Evolutionary conservation across 75 land plant species (phyloP).

Genomic region (Selaginella tamariscina): DNA sequence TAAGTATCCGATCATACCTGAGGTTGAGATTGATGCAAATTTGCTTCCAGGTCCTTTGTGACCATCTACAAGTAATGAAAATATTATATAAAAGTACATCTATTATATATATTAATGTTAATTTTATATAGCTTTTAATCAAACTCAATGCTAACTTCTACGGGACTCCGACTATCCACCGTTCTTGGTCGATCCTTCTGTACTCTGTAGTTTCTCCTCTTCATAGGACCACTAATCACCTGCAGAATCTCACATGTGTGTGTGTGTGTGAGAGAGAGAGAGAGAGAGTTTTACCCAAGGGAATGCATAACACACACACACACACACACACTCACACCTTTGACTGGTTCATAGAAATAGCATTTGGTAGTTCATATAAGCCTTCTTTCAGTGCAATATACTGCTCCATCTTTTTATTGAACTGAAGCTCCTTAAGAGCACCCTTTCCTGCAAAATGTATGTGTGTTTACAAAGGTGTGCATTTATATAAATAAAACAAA

Average conservation of each 20-base stretch:
- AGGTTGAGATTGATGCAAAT: too few species aligned
- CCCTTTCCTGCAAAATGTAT: constrained; percentile 13
- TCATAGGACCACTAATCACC: too few species aligned
- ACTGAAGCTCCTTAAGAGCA: constrained; percentile 6
- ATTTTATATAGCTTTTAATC: not conserved
- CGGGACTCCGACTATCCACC: not conserved
- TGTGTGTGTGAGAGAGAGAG: too few species aligned
- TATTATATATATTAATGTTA: too few species aligned
- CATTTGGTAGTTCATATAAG: not conserved
- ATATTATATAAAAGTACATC: not conserved
- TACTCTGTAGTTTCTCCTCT: not conserved
- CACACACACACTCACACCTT: too few species aligned
- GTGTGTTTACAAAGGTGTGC: too few species aligned
- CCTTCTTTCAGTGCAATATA: constrained; percentile 4
- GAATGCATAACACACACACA: not conserved
- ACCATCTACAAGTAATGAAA: not conserved
- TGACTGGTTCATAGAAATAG: not conserved
- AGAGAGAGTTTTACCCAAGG: not conserved
- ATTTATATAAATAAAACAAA: too few species aligned
- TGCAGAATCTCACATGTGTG: too few species aligned
- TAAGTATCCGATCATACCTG: too few species aligned
- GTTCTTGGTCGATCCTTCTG: not conserved
- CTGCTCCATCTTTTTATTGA: constrained; percentile 8
- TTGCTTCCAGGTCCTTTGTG: not conserved
- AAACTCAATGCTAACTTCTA: not conserved